Conservation (phyloP, 2,329 filamentous ascomycete species). For the Monosporascus sp. region DNA sequence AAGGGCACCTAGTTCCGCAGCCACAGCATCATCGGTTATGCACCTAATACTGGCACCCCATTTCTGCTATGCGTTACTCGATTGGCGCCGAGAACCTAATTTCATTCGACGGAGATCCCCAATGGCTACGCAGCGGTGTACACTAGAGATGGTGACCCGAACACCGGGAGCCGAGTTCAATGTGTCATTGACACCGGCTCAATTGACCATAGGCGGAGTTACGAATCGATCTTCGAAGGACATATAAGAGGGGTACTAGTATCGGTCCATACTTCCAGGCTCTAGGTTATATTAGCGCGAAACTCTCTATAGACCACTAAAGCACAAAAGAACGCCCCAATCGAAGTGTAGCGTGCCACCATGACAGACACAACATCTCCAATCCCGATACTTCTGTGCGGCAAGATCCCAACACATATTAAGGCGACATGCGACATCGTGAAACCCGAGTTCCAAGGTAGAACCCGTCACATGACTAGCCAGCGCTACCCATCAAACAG, state of each 20-base stretch:
- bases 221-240: neutral
- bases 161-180: neutral
- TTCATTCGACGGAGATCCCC: neutral
- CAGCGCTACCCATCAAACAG: too few relatives aligned
- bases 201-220: neutral
- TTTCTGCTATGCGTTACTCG: neutral
- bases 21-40: neutral
- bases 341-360: neutral
- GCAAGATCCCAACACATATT: conserved; percentile 4
- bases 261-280: neutral
- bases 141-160: neutral
- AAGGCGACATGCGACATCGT: conserved; percentile 4
- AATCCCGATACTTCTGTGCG: conserved; percentile 6
- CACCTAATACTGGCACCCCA: neutral
- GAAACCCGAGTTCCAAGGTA: conserved; percentile 4
- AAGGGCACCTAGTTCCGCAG: too few relatives aligned
- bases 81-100: neutral
- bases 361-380: neutral
- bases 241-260: neutral
- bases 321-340: neutral
- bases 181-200: neutral
- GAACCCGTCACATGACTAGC: neutral
- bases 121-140: neutral
- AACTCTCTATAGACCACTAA: neutral
- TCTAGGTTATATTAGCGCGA: neutral